Percentiles rank a stretch among this genome's conserved stretches.
phyloP scores from a whole-genome alignment of 768 basidiomycete species.

The Pleurotus platypus region DNA sequence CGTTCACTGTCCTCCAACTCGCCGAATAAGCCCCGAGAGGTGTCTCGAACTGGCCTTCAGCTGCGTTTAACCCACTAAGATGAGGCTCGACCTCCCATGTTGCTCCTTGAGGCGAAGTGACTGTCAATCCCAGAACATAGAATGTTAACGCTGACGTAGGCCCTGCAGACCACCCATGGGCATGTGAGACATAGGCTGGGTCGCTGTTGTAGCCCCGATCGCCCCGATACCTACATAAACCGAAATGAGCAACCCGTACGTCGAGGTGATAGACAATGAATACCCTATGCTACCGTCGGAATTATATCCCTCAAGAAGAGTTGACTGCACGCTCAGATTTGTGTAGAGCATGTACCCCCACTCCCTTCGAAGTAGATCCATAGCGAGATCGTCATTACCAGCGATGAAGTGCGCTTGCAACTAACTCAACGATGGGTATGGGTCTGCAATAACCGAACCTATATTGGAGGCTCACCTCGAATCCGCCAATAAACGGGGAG shows the following conservation, averaged over 20 bases:
- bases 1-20: conserved; percentile 30
- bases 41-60: conserved; percentile 53
- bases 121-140: conserved; percentile 51
- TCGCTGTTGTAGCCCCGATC: conserved; percentile 55
- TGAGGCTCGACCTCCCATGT: conserved; percentile 48
- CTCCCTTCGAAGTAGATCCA: conserved; percentile 49
- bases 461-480: conserved; percentile 37
- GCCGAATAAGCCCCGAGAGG: conserved; percentile 48
- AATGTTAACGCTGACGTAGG: conserved; percentile 55
- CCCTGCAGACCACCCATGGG: conserved; percentile 59
- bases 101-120: conserved; percentile 43
- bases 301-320: conserved; percentile 56
- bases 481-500: conserved; percentile 54
- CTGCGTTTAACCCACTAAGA: conserved; percentile 31
- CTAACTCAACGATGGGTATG: conserved; percentile 20
- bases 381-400: conserved; percentile 45
- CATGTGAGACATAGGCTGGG: conserved; percentile 54
- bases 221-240: conserved; percentile 40
- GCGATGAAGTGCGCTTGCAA: conserved; percentile 56
- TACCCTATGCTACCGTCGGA: conserved; percentile 54
- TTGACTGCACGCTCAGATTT: conserved; percentile 50
- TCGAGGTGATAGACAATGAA: neutral
- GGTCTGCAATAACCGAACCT: neutral
- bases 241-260: neutral
- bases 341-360: conserved; percentile 64